These are phyloP conservation scores for Nicotiana tabacum DNA, from an alignment of 257 asterid genomes.

Conservation along the genomic window DNA sequence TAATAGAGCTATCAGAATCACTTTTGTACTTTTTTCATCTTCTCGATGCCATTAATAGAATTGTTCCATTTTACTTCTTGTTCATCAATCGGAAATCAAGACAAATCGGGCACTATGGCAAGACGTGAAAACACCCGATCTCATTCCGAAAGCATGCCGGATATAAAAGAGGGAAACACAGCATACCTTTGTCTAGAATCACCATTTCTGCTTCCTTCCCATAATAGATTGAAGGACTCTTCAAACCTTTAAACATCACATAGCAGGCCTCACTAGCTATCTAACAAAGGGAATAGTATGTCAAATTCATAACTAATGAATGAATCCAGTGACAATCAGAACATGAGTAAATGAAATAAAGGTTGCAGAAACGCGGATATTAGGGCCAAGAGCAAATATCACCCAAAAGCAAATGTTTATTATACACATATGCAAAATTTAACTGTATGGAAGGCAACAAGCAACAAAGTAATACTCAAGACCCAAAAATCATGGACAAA, in stretches of 20 bases:
- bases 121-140: no score
- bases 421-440: background rate
- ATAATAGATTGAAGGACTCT: conserved; percentile 45
- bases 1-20: no score
- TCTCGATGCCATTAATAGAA: background rate
- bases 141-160: background rate
- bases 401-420: background rate
- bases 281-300: conserved; percentile 21
- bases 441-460: conserved; percentile 3
- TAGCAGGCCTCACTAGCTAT: conserved; percentile 42
- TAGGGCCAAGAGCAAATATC: background rate
- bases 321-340: conserved; percentile 4
- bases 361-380: background rate
- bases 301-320: background rate
- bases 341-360: background rate
- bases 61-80: no score
- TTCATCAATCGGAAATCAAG: no score
- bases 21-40: no score
- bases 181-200: conserved; percentile 63
- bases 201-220: conserved; percentile 41
- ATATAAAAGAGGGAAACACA: background rate
- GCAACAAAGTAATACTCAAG: background rate
- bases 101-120: no score
- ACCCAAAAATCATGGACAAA: background rate
- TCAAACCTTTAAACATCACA: conserved; percentile 56